Evolutionary conservation across 2,329 filamentous ascomycete species (phyloP).

Genomic region (Aspergillus sp.): DNA sequence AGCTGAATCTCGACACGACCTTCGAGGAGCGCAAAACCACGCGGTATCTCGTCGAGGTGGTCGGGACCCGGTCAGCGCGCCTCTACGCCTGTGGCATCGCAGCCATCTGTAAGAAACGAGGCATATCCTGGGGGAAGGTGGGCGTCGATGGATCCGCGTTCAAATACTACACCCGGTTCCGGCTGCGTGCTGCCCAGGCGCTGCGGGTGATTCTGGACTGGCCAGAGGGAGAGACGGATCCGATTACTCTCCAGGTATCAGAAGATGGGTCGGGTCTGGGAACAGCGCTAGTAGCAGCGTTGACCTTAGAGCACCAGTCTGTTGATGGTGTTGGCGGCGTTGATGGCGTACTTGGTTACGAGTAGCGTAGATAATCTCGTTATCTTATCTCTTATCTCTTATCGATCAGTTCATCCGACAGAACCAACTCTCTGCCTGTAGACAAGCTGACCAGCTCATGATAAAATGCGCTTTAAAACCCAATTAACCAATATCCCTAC

Average conservation of each 20-base stretch:
- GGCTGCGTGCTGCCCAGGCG: slow-evolving; percentile 72
- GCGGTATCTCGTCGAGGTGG: slow-evolving; percentile 81
- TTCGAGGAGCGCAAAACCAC: slow-evolving; percentile 76
- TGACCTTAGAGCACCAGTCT: slow-evolving; percentile 29
- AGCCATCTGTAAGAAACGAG: slow-evolving; percentile 94
- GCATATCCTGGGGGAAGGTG: slow-evolving; percentile 72
- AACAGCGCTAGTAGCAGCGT: slow-evolving; percentile 72
- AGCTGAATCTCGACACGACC: slow-evolving; percentile 61
- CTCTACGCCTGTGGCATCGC: slow-evolving; percentile 89
- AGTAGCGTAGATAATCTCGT: background rate
- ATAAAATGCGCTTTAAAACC: slow-evolving; percentile 27
- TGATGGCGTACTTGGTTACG: too few species aligned
- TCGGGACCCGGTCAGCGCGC: slow-evolving; percentile 83
- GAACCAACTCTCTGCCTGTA: background rate
- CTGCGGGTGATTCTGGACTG: slow-evolving; percentile 88
- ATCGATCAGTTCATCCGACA: background rate
- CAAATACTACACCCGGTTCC: slow-evolving; percentile 98
- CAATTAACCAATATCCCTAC: slow-evolving; percentile 29
- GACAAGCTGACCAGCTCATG: background rate
- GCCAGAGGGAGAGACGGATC: slow-evolving; percentile 68
- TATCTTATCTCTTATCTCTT: background rate
- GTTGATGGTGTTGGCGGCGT: too few species aligned
- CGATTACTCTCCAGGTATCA: slow-evolving; percentile 71
- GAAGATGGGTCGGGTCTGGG: slow-evolving; percentile 90
- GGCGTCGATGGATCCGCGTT: slow-evolving; percentile 94